Conservation (phyloP, 345 rosid species). For the Arabis alpina region DNA sequence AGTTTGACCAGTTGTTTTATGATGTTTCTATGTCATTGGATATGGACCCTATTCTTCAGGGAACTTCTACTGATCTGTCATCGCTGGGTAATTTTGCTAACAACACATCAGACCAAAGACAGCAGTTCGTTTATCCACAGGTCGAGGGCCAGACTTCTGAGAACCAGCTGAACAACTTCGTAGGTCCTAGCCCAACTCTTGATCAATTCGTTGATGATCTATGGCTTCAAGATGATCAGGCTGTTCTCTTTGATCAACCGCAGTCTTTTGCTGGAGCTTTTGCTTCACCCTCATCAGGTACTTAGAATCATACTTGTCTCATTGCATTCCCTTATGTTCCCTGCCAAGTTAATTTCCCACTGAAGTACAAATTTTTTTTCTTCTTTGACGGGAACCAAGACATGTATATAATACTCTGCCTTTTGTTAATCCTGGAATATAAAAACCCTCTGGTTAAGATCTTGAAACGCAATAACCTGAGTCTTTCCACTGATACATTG, state of each 20-base stretch:
- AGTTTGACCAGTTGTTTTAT: constrained; percentile 43
- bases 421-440: constrained; percentile 15
- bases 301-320: constrained; percentile 24
- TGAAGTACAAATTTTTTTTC: neutral
- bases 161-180: constrained; percentile 27
- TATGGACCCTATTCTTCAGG: constrained; percentile 33
- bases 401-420: constrained; percentile 17
- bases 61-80: constrained; percentile 1
- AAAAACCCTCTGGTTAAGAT: constrained; percentile 2
- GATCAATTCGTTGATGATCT: constrained; percentile 23
- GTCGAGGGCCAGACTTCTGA: constrained; percentile 20
- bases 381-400: constrained; percentile 1
- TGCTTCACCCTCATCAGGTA: constrained; percentile 43
- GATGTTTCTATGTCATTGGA: constrained; percentile 40
- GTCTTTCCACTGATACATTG: constrained; percentile 32
- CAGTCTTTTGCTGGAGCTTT: constrained; percentile 23
- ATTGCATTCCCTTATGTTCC: neutral
- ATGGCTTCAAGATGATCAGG: constrained; percentile 37
- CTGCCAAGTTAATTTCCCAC: constrained; percentile 11
- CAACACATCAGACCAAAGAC: constrained; percentile 21
- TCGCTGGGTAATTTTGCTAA: constrained; percentile 16
- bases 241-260: constrained; percentile 30
- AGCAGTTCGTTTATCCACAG: constrained; percentile 19
- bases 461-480: neutral
- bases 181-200: constrained; percentile 32